Percentiles rank a stretch among this genome's conserved stretches.
phyloP scores from a whole-genome alignment of 2,329 filamentous ascomycete species.

The Claviceps monticola region DNA sequence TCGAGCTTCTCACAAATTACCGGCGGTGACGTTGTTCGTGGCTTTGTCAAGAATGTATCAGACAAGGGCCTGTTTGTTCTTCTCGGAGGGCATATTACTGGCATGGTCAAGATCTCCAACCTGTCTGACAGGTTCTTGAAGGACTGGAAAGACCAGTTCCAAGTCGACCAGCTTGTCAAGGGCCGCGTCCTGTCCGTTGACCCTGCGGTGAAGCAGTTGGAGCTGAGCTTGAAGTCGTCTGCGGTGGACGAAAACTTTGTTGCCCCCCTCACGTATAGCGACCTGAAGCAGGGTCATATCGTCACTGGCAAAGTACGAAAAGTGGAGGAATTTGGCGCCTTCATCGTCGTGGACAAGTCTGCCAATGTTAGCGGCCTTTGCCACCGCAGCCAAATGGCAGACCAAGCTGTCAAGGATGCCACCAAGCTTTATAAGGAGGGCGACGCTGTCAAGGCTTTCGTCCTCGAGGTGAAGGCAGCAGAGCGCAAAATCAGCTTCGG shows the following conservation, averaged over 20 bases:
- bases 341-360: constrained; percentile 79
- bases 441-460: constrained; percentile 83
- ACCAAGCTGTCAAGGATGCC: constrained; percentile 69
- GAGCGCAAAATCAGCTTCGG: constrained; percentile 78
- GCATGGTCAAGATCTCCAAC: constrained; percentile 73
- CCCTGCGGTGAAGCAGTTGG: constrained; percentile 52
- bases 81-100: constrained; percentile 68
- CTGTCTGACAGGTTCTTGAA: constrained; percentile 85
- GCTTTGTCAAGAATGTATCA: constrained; percentile 81
- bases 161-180: constrained; percentile 79
- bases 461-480: constrained; percentile 62
- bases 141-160: constrained; percentile 85
- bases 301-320: constrained; percentile 86
- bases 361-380: constrained; percentile 85
- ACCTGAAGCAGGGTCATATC: constrained; percentile 65
- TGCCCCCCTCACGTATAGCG: constrained; percentile 57
- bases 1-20: constrained; percentile 55
- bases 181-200: constrained; percentile 71
- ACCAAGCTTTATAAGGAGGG: constrained; percentile 80
- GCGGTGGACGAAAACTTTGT: constrained; percentile 68
- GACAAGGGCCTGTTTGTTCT: constrained; percentile 83
- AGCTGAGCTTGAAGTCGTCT: constrained; percentile 79
- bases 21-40: constrained; percentile 67
- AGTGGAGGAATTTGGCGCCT: constrained; percentile 89
- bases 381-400: constrained; percentile 84